Percentiles rank a stretch among this genome's conserved stretches.
phyloP scores from a whole-genome alignment of 1,284 basidiomycete genomes.

The Ustilago hordei region DNA sequence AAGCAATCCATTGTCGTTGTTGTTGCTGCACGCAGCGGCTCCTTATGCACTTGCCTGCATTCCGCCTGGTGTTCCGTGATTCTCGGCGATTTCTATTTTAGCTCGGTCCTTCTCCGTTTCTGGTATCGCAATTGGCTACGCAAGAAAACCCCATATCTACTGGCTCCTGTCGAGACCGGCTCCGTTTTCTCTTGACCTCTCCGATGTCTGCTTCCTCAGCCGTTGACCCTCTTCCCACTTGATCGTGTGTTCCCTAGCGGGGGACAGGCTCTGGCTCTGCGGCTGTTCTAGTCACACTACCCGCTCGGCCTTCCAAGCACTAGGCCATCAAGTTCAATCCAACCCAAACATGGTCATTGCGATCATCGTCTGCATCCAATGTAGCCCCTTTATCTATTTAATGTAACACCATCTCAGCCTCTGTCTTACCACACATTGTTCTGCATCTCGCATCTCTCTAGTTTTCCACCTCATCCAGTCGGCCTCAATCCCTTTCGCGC shows the following conservation, averaged over 20 bases:
- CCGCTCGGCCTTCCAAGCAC: conserved; percentile 8
- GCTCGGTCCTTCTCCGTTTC: conserved; percentile 26
- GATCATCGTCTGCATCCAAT: background rate
- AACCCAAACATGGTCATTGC: conserved; percentile 8
- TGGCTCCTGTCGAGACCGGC: conserved; percentile 49
- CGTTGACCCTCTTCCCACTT: conserved; percentile 32
- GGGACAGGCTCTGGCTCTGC: conserved; percentile 46
- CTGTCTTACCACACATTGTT: background rate
- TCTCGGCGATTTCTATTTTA: conserved; percentile 11
- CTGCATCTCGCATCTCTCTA: conserved; percentile 30
- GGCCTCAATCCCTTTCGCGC: conserved; percentile 27
- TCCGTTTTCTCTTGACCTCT: conserved; percentile 37
- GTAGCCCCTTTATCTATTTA: background rate
- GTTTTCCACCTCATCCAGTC: conserved; percentile 32
- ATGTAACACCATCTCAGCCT: conserved; percentile 25
- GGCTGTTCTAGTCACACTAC: conserved; percentile 13
- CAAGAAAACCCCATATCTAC: conserved; percentile 51
- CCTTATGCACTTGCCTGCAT: conserved; percentile 41
- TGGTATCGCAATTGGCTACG: conserved; percentile 32
- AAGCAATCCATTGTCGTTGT: conserved; percentile 17
- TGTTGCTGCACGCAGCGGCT: conserved; percentile 55
- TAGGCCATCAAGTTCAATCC: background rate
- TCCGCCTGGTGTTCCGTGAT: conserved; percentile 20
- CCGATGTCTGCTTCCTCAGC: conserved; percentile 43
- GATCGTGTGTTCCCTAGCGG: conserved; percentile 25